Base-by-base conservation (phyloP, 169 alveolate genomes). In the Plasmodium knowlesi region DNA sequence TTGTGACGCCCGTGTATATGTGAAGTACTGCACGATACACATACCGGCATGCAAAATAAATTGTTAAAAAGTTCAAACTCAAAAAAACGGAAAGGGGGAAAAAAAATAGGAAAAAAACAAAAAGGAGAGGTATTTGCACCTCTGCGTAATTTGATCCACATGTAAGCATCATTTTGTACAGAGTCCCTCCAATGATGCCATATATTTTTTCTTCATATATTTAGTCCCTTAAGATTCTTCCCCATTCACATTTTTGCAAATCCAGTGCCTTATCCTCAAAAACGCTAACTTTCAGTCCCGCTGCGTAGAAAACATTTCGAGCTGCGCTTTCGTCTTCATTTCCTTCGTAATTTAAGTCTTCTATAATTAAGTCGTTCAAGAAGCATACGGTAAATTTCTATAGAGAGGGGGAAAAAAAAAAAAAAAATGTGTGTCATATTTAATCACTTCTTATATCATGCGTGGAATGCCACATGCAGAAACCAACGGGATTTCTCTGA, bases 341-440 rank as follows among this genome's bases (percentile, higher is more conserved):
- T 54, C 89, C 94, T 30, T 89, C 94, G 72, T 89, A 89, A 89
- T 89, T 89, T 89, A 89, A 89, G 32, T 89, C 94, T 89, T 89
- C 94, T 37, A 89, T 89, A 79, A 79, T 89, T 79, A 89, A 73
- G 70, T 89, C 94, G 39, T 78, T 89, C 83, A 89, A 89, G 71
- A 89, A 67, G 25, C 94, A 79, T 28, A 89, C 94, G 41, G 71
- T 89, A 70, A 57, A 80, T 78, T 89, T 89, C 94, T 89, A 53
- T 61, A 39, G 3, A 39, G 34, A 10, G 34, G 25, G 5, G 6
- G 39, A 61, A 50, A 19, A 46, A 5, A 82, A 10, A 39, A 30
- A 82, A 53, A 53, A 30, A 57, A 30, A 82, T 16, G 39, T 82
- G 25, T 14, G 73, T 9, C n/a, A 34, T 57, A 25, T 81, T 67